Evolutionary conservation across 148 eudicot species (phyloP).

Genomic region (Rhododendron henanense): DNA sequence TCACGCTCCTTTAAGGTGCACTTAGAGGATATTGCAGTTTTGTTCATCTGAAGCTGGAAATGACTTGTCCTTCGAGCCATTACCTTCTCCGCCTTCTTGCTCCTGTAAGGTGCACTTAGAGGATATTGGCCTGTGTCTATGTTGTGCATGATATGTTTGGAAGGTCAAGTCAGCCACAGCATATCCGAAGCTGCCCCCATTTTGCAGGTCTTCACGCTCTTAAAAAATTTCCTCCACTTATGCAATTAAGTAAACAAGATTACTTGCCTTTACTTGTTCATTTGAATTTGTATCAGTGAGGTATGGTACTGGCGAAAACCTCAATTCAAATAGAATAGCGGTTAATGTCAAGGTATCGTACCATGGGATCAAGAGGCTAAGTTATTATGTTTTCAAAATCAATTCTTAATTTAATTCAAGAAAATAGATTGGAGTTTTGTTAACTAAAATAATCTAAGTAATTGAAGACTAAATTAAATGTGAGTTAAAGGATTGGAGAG

Average conservation of each 20-base stretch:
- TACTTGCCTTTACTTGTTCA: neutral
- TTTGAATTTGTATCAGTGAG: neutral
- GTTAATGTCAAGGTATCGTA: too few relatives aligned
- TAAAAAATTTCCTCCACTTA: neutral
- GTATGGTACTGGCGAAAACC: neutral
- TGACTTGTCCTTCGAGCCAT: slow-evolving; percentile 41
- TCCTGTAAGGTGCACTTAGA: slow-evolving; percentile 72
- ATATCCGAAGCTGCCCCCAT: slow-evolving; percentile 52
- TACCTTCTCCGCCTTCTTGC: slow-evolving; percentile 68
- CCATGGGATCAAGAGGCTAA: too few relatives aligned
- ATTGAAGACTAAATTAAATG: too few relatives aligned
- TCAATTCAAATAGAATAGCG: too few relatives aligned
- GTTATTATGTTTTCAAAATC: too few relatives aligned
- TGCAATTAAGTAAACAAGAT: neutral
- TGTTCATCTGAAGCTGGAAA: slow-evolving; percentile 51
- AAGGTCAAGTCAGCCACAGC: slow-evolving; percentile 64
- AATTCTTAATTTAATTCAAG: too few relatives aligned
- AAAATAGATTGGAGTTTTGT: too few relatives aligned
- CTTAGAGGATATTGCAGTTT: slow-evolving; percentile 41
- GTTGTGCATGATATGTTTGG: slow-evolving; percentile 97
- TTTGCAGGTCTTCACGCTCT: slow-evolving; percentile 46
- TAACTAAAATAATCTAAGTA: too few relatives aligned
- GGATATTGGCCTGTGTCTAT: slow-evolving; percentile 72
- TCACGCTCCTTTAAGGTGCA: too few relatives aligned
- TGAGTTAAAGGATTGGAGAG: too few relatives aligned